Base-by-base conservation (phyloP, 441 rosid genomes). In the Cnidoscolus chayamansa region DNA sequence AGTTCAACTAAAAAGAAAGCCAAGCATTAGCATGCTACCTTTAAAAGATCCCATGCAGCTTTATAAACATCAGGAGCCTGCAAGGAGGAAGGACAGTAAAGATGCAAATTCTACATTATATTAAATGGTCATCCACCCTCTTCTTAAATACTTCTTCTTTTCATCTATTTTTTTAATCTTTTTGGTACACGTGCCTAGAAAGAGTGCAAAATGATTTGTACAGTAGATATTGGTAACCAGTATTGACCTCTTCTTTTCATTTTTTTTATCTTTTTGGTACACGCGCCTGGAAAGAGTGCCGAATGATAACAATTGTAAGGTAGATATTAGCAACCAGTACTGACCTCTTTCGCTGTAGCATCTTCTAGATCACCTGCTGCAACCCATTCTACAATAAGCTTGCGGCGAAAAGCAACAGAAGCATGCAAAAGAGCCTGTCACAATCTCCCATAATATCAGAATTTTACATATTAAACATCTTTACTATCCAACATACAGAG, bases 291-390 rank as follows among this genome's bases (percentile, higher is more conserved):
- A 16, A 12, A 43, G 31, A 68, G 50, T 53, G 47, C 47, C 60
- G 45, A 37, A 64, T 51, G 10, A 56, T 2, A 35, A n/a, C 12
- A 68, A 68, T 40, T 15, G 20, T 25, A 19, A 19, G 31, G 12
- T n/a, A 69, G 66, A 59, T 58, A 32, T 57, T 16, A n/a, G 47
- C 5, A 45, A n/a, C 3, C 3, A 47, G 20, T 19, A 70, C 78
- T 62, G 50, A 87, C 95, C 86, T 84, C 86, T 73, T 63, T 64
- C 25, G 78, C 81, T 37, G 90, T 87, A 61, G 25, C 72, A 37
- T 84, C 83, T 85, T 93, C 97, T 35, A 93, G 93, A 82, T 90
- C 97, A 71, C 90, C 80, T 32, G 97, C 95, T 70, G 94, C 91
- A 80, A 93, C 86, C 94, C 94, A 89, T 64, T 90, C 90, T 74